Base-by-base conservation (phyloP, 352 stramenopile genomes). In the Aphanomyces stellatus region DNA sequence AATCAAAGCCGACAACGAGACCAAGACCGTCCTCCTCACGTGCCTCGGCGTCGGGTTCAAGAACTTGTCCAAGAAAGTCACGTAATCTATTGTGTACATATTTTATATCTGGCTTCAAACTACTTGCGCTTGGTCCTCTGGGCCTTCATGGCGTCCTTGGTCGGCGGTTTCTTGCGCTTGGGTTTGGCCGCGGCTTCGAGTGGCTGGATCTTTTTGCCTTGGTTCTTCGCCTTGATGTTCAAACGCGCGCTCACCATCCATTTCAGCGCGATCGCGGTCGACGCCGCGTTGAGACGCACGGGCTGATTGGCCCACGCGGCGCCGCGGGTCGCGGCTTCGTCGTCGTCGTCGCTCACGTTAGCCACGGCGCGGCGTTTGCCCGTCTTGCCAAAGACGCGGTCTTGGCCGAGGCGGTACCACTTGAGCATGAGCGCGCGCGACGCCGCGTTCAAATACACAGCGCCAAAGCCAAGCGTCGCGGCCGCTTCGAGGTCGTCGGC, bases 31-130 rank as follows among this genome's bases (percentile, higher is more conserved):
- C n/a, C 72, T 98, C 69, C 79, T 98, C 19, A 97, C 91, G 60
- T 98, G 95, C 71, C 81, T 98, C 41, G 95, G 95, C 65, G 88
- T 87, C 19, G 95, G 95, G 33, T 98, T 97, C 77, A 98, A 98
- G 79, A 98, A 98, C 77, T 70, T 98, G 57, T 82, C 88, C 65
- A 96, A 96, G 71, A 97, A 97, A 74, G 91, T 97, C 62, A 97
- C 92, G 46, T 98, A 96, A 81, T 35, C n/a, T 61, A 30, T 49
- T 8, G 19, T 65, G 22, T 17, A 46, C 8, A 69, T 19, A 34
- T 46, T 24, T 56, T 40, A 33, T 67, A 61, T 60, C 62, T 41
- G 31, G 13, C 11, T 8, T 25, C 15, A 40, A 37, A 48, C 17
- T 49, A 91, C 62, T 90, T 91, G 53, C 80, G 76, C 10, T 79